Percentiles rank a stretch among this genome's conserved stretches.
These are phyloP conservation scores for Lindgomyces ingoldianus DNA, from an alignment of 495 filamentous ascomycete genomes.

Conservation along the genomic window DNA sequence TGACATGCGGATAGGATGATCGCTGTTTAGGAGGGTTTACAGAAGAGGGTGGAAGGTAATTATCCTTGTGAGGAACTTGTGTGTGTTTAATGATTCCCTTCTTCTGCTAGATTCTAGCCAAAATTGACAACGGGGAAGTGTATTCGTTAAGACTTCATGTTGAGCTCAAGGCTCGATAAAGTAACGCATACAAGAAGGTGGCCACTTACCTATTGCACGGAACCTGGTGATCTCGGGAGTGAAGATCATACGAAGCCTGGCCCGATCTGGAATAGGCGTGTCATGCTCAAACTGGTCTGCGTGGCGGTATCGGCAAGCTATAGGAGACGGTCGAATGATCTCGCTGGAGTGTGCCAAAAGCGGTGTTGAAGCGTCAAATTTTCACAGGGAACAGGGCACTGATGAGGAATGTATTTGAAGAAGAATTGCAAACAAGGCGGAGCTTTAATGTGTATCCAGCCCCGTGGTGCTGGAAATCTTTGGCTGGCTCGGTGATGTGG, in stretches of 20 bases:
- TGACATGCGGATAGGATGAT: no score
- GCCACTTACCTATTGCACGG: constrained; percentile 2
- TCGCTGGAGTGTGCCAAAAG: no score
- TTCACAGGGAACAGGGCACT: neutral
- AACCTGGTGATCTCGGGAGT: neutral
- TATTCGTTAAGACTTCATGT: no score
- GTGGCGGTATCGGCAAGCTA: neutral
- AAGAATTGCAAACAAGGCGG: neutral
- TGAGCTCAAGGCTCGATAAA: neutral
- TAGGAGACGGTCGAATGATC: no score
- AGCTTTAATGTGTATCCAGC: neutral
- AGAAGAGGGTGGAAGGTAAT: no score
- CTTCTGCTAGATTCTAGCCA: no score
- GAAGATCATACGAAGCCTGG: constrained; percentile 1
- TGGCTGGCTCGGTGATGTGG: neutral
- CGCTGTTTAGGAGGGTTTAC: no score
- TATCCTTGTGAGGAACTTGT: no score
- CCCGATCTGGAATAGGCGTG: neutral
- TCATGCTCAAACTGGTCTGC: neutral
- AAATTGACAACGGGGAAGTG: no score
- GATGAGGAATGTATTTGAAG: neutral
- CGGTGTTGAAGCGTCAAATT: no score
- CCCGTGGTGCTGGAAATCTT: neutral
- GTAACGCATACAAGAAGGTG: neutral
- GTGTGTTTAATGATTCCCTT: no score